Base-by-base conservation (phyloP, 2,329 filamentous ascomycete genomes). In the Aureobasidium zeae region DNA sequence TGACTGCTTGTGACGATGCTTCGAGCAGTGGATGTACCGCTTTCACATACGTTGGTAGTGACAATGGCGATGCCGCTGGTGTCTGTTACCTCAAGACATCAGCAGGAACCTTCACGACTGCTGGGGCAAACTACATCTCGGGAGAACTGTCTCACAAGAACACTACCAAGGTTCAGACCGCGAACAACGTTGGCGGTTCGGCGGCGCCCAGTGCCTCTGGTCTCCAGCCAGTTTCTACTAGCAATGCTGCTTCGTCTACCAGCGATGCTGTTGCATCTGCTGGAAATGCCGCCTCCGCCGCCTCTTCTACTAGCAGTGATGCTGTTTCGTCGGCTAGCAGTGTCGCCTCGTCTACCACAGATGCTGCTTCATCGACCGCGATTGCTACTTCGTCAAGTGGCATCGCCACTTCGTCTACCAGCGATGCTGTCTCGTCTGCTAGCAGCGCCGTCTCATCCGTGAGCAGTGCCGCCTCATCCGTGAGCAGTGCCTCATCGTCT, bases 21-120 rank as follows among this genome's bases (percentile, higher is more conserved):
- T 32, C 41, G 12, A n/a, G 20, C 3, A 41, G 13, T 21, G 48
- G 48, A 16, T 51, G 49, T 25, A 46, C 26, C 6, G 49, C 33
- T n/a, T 51, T 49, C 35, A 44, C 47, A 13, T 51, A 51, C 19
- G 47, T 51, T 5, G 47, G 49, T 11, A 41, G 39, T 20, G 32
- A 10, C 3, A 25, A 45, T 13, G 48, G 48, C 13, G 20, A 22
- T 16, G 45, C 34, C 15, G 11, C 29, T 35, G 48, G 48, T 25
- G 32, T 41, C 5, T 49, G 48, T 37, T 49, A 42, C 15, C 44
- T 28, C 25, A 46, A 19, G 44, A 48, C 5, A 51, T 55, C 42
- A 45, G 9, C 19, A 7, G 25, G 43, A 11, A 13, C n/a, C 9
- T 33, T 17, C 20, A 41, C 25, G 5, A 32, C 42, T 13, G 42